Evolutionary conservation across 176 grass and related monocot species (phyloP), one percentile per base, ranked within the genome.

Genomic region (Saccharum officinarum): DNA sequence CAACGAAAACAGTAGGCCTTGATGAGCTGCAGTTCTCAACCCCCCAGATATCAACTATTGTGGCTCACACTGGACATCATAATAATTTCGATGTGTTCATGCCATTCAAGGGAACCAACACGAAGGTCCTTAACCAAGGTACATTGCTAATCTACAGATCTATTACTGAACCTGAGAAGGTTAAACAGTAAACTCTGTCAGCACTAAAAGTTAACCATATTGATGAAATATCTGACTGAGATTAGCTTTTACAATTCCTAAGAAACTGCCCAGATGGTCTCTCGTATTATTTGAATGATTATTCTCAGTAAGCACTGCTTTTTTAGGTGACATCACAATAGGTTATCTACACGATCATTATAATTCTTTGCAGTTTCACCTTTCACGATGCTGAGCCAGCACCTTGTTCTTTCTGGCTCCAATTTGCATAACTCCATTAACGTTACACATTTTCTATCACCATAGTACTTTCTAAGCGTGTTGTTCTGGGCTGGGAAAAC

Each of bases 41-140:
- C 36, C 22, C 23, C 41, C 81, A 55, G 62, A 31, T 87, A 26
- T 82, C 60, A 68, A 72, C 61, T 62, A 82, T 49, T 65, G n/a
- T 71, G 5, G 46, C 78, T 52, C 80, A 84, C 26, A 16, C 28
- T 23, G 71, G 46, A 47, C 61, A 77, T 46, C 33, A 65, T 80
- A 76, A 89, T 69, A 70, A 86, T 45, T 69, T 90, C 25, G 77
- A 92, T 55, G 74, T 57, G 83, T 62, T 85, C 73, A 84, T 89
- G 75, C 30, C 80, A 57, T 47, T 74, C 76, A 89, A 88, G 83
- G 84, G 80, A 73, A 82, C 42, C 36, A 82, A 57, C 82, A 76
- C 78, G 7, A 86, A 94, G 39, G 73, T 69, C 73, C 81, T 86
- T 11, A 90, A 90, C 91, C 81, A 92, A 90, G 92, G 92, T 92